Evolutionary conservation across 371 early-diverging fungal species (phyloP).

Genomic region (Haplosporangium sp.): DNA sequence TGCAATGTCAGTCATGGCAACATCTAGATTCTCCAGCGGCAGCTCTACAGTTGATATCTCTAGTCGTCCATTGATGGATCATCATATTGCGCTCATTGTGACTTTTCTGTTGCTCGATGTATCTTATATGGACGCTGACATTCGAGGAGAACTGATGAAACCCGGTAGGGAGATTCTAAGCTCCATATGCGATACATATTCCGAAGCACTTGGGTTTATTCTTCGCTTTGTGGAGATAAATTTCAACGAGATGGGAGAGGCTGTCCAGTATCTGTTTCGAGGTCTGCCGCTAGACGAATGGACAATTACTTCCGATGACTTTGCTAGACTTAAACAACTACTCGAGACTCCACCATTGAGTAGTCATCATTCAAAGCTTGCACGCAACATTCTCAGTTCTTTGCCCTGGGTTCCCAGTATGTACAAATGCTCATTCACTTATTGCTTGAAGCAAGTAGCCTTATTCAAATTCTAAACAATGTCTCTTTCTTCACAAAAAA

Average conservation of each 20-base stretch:
- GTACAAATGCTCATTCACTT: background rate
- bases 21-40: slow-evolving; percentile 5
- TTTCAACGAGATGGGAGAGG: slow-evolving; percentile 61
- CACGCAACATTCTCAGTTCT: slow-evolving; percentile 60
- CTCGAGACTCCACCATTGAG: slow-evolving; percentile 46
- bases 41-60: background rate
- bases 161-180: slow-evolving; percentile 63
- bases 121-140: slow-evolving; percentile 60
- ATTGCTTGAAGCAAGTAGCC: background rate
- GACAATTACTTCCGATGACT: slow-evolving; percentile 58
- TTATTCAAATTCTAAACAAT: background rate
- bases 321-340: slow-evolving; percentile 56
- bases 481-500: background rate
- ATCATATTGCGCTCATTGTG: slow-evolving; percentile 49
- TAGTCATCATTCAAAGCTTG: slow-evolving; percentile 55
- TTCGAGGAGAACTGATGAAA: slow-evolving; percentile 62
- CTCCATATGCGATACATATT: slow-evolving; percentile 57
- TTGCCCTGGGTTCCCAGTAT: slow-evolving; percentile 57
- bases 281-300: slow-evolving; percentile 62
- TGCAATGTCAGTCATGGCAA: slow-evolving; percentile 31
- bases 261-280: slow-evolving; percentile 67
- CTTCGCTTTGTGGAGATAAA: slow-evolving; percentile 62
- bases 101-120: slow-evolving; percentile 60
- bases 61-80: slow-evolving; percentile 5
- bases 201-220: slow-evolving; percentile 58